These are phyloP conservation scores for Aurifilum marmelostoma DNA, from an alignment of 2,329 filamentous ascomycete genomes.

Conservation along the genomic window DNA sequence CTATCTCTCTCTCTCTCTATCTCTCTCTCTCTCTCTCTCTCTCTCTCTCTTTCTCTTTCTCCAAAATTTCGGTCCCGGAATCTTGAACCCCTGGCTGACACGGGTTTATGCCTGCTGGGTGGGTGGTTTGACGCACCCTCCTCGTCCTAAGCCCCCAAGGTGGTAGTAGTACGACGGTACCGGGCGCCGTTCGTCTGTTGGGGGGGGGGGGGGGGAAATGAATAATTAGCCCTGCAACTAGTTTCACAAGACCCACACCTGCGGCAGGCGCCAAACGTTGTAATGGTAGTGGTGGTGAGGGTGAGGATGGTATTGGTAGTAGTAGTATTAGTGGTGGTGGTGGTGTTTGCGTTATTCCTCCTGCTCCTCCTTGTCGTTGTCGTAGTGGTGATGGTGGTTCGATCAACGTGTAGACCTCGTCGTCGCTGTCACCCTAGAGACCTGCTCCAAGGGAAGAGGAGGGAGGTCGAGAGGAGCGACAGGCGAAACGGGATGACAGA, in stretches of 20 bases:
- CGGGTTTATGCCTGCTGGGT: constrained; percentile 7
- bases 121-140: not conserved
- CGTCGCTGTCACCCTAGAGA: not conserved
- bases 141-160: not conserved
- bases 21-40: no score
- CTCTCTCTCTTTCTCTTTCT: no score
- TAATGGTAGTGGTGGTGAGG: not conserved
- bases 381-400: not conserved
- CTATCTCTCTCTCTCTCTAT: no score
- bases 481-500: not conserved
- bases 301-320: not conserved
- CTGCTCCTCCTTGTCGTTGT: not conserved
- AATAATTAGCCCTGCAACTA: constrained; percentile 10
- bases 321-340: not conserved
- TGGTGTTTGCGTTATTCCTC: not conserved
- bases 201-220: constrained; percentile 10
- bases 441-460: not conserved
- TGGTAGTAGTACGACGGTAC: not conserved
- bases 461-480: not conserved
- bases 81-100: constrained; percentile 1
- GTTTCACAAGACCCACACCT: constrained; percentile 5
- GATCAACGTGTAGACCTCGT: not conserved
- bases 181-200: not conserved
- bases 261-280: constrained; percentile 3
- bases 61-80: not conserved